Conservation (phyloP, 768 basidiomycete species). For the Suillus subaureus region DNA sequence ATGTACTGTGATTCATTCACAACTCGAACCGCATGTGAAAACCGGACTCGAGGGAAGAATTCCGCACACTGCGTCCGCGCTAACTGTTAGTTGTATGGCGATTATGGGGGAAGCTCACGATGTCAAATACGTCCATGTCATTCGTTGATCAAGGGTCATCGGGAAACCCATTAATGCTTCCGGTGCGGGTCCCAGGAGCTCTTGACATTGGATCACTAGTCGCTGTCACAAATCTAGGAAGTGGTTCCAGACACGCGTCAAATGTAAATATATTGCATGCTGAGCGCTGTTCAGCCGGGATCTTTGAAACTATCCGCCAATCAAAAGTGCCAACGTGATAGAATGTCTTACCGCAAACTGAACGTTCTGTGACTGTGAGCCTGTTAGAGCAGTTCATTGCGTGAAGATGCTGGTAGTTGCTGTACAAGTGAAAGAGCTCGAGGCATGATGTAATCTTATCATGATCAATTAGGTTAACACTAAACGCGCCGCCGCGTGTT, state of each 20-base stretch:
- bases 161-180: neutral
- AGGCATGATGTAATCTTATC: slow-evolving; percentile 2
- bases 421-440: neutral
- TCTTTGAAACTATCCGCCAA: neutral
- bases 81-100: neutral
- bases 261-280: neutral
- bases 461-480: neutral
- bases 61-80: neutral
- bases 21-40: neutral
- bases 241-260: neutral
- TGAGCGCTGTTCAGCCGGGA: neutral
- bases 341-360: neutral
- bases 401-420: neutral
- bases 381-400: neutral
- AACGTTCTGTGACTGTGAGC: neutral
- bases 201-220: neutral
- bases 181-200: neutral
- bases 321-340: neutral
- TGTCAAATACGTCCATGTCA: neutral
- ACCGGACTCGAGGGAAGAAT: neutral
- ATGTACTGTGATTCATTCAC: neutral
- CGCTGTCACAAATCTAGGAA: neutral
- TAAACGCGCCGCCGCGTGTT: slow-evolving; percentile 4
- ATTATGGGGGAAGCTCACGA: neutral
- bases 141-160: neutral